These are phyloP conservation scores for Prunus yedoensis DNA, from an alignment of 331 rosid species.

Conservation along the genomic window DNA sequence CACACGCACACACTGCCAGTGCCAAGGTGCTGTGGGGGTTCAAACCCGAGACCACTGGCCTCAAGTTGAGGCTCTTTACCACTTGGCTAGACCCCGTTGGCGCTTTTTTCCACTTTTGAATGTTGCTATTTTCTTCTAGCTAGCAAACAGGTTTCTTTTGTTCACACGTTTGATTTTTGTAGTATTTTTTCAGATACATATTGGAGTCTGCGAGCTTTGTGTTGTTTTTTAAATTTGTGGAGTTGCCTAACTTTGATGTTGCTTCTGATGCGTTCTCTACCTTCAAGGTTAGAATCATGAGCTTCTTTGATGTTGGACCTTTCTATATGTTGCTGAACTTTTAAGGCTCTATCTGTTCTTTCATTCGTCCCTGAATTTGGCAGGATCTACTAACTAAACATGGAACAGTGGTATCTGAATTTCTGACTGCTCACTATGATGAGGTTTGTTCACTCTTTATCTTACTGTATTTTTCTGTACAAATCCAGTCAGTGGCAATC, in stretches of 20 bases:
- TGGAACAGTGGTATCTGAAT: constrained; percentile 66
- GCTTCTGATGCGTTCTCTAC: constrained; percentile 98
- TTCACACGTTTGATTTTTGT: constrained; percentile 35
- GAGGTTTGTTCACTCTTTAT: constrained; percentile 57
- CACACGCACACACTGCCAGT: too few species aligned
- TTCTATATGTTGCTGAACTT: neutral
- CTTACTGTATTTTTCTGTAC: constrained; percentile 27
- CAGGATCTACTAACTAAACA: constrained; percentile 97
- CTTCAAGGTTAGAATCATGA: constrained; percentile 66
- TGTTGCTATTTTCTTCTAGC: neutral
- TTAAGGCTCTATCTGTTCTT: constrained; percentile 17
- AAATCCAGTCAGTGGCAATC: constrained; percentile 22
- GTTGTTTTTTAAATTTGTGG: constrained; percentile 92
- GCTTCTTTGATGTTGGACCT: constrained; percentile 4
- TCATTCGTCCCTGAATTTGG: constrained; percentile 30
- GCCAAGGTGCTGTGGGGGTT: too few species aligned
- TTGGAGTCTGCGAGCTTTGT: constrained; percentile 92
- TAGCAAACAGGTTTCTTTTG: constrained; percentile 28
- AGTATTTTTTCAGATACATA: constrained; percentile 75
- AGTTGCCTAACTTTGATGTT: constrained; percentile 85
- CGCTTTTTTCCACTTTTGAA: neutral
- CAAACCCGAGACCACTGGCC: too few species aligned
- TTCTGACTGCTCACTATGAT: constrained; percentile 68
- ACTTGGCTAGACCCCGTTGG: too few species aligned
- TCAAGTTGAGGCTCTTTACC: too few species aligned